phyloP scores from a whole-genome alignment of 2,329 filamentous ascomycete species.

The Balansia obtecta region DNA sequence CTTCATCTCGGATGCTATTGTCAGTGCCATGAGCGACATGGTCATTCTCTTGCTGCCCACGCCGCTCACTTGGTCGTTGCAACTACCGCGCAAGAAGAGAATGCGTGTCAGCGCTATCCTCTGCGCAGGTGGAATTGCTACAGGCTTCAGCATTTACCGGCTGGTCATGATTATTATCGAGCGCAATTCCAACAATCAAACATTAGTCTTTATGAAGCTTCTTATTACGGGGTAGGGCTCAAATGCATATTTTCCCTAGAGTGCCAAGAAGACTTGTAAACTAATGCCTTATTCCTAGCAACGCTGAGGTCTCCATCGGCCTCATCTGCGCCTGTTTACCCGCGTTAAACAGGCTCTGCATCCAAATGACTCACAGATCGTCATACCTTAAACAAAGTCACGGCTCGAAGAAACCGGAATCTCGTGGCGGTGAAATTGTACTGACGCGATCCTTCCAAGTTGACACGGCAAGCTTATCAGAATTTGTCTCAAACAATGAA shows the following conservation, averaged over 20 bases:
- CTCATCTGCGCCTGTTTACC: constrained; percentile 20
- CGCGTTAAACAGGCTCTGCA: constrained; percentile 14
- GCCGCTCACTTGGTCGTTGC: constrained; percentile 20
- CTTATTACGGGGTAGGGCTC: constrained; percentile 15
- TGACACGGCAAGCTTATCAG: constrained; percentile 10
- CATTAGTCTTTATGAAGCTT: constrained; percentile 16
- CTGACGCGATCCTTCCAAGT: constrained; percentile 18
- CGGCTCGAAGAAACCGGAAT: background rate
- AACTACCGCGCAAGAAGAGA: constrained; percentile 17
- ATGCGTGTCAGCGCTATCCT: constrained; percentile 18
- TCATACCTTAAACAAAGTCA: constrained; percentile 13
- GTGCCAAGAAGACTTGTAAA: too few species aligned
- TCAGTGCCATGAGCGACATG: constrained; percentile 20
- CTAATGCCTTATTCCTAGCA: constrained; percentile 6
- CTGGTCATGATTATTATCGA: constrained; percentile 14
- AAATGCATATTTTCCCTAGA: too few species aligned
- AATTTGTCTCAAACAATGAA: constrained; percentile 8
- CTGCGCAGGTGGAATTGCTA: constrained; percentile 19
- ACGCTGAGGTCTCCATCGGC: constrained; percentile 19
- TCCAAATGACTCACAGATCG: constrained; percentile 9
- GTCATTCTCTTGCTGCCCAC: constrained; percentile 18
- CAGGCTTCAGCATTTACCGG: constrained; percentile 18
- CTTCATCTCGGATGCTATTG: constrained; percentile 19
- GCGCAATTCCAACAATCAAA: constrained; percentile 13
- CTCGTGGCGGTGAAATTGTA: constrained; percentile 16